phyloP scores from a whole-genome alignment of 1,139 yeast species.

The Candida sanyaensis region DNA sequence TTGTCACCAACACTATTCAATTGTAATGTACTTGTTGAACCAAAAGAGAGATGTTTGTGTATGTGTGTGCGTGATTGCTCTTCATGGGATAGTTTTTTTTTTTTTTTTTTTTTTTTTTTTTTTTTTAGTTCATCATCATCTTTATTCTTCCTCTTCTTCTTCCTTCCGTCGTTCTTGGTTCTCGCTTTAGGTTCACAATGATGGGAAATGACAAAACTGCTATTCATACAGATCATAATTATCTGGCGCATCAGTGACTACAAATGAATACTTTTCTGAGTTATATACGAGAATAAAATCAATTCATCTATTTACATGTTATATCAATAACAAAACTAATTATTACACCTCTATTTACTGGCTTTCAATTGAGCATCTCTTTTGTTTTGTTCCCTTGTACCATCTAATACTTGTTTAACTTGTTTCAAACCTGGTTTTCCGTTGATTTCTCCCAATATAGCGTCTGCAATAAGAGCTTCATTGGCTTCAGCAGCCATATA shows the following conservation, averaged over 20 bases:
- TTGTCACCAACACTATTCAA: not conserved
- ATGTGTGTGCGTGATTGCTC: not conserved
- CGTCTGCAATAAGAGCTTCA: conserved; percentile 39
- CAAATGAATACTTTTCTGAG: too few relatives aligned
- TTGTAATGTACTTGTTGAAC: not conserved
- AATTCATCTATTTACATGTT: not conserved
- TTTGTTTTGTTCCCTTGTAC: conserved; percentile 36
- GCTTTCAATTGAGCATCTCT: conserved; percentile 37
- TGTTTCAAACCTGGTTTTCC: conserved; percentile 52
- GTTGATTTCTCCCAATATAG: conserved; percentile 37
- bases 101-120: not conserved
- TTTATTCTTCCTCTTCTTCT: too few relatives aligned
- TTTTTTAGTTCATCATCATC: not conserved
- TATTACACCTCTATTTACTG: conserved; percentile 14
- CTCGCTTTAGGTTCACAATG: not conserved
- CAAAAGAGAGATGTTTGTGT: not conserved
- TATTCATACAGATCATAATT: too few relatives aligned
- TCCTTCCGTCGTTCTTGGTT: too few relatives aligned
- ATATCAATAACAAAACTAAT: not conserved
- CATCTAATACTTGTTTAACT: conserved; percentile 41
- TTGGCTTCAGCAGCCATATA: conserved; percentile 28
- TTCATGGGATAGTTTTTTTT: not conserved
- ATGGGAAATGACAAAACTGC: not conserved
- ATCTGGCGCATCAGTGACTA: too few relatives aligned
- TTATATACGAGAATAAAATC: not conserved